Percentiles rank a stretch among this genome's conserved stretches.
These are phyloP conservation scores for Elsinoe fawcettii DNA, from an alignment of 2,329 filamentous ascomycete species.

Conservation along the genomic window DNA sequence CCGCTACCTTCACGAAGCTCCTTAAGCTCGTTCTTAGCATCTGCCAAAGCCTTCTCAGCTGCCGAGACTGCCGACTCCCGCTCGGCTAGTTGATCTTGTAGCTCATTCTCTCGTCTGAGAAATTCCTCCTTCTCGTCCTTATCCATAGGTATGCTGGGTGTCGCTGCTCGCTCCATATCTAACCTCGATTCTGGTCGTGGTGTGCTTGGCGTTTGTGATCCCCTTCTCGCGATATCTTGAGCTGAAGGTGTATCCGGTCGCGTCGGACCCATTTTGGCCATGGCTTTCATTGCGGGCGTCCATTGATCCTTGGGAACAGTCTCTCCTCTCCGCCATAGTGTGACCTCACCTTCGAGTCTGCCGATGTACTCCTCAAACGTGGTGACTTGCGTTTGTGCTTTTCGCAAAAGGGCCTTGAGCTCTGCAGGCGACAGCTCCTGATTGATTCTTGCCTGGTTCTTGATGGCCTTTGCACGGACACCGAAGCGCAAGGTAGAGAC, in stretches of 20 bases:
- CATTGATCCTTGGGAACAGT: slow-evolving; percentile 81
- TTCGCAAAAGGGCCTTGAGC: slow-evolving; percentile 86
- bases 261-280: slow-evolving; percentile 40
- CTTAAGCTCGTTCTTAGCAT: slow-evolving; percentile 76
- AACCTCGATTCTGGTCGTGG: slow-evolving; percentile 55
- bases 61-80: slow-evolving; percentile 74
- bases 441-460: slow-evolving; percentile 99
- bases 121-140: slow-evolving; percentile 98
- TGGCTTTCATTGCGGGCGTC: slow-evolving; percentile 57
- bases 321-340: slow-evolving; percentile 81
- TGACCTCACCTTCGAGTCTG: slow-evolving; percentile 75
- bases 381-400: slow-evolving; percentile 81
- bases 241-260: slow-evolving; percentile 54
- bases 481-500: slow-evolving; percentile 87
- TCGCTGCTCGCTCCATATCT: slow-evolving; percentile 71
- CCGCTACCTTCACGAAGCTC: slow-evolving; percentile 79
- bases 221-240: slow-evolving; percentile 33
- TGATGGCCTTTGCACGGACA: slow-evolving; percentile 94
- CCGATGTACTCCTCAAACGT: slow-evolving; percentile 83
- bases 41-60: slow-evolving; percentile 70
- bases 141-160: slow-evolving; percentile 79
- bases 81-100: slow-evolving; percentile 93
- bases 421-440: slow-evolving; percentile 93
- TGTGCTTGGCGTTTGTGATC: slow-evolving; percentile 42
- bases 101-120: slow-evolving; percentile 84